Percentiles rank a stretch among this genome's conserved stretches.
These are phyloP conservation scores for Diversispora eburnea DNA, from an alignment of 192 early-diverging fungal species.

Conservation along the genomic window DNA sequence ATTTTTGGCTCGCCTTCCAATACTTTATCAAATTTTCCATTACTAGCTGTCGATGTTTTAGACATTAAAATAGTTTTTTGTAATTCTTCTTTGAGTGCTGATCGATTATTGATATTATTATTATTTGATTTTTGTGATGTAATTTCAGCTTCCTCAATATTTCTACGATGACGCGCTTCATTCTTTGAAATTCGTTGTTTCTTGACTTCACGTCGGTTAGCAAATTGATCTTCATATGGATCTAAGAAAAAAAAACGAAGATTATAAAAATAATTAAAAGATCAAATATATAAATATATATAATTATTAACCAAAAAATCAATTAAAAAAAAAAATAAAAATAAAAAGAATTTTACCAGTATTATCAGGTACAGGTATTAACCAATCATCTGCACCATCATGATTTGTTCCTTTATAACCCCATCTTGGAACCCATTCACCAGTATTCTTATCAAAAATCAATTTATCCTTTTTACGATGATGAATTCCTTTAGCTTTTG, in stretches of 20 bases:
- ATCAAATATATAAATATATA: not conserved
- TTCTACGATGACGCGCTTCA: slow-evolving; percentile 78
- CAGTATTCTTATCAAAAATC: slow-evolving; percentile 78
- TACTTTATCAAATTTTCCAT: slow-evolving; percentile 87
- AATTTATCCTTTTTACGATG: slow-evolving; percentile 76
- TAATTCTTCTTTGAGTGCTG: slow-evolving; percentile 70
- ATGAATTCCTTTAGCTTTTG: slow-evolving; percentile 91
- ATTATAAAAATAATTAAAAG: slow-evolving; percentile 1
- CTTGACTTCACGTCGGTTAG: slow-evolving; percentile 75
- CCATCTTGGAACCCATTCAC: slow-evolving; percentile 84
- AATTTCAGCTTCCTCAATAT: slow-evolving; percentile 75
- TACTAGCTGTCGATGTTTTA: slow-evolving; percentile 81
- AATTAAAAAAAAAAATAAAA: too few species aligned
- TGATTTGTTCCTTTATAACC: slow-evolving; percentile 85
- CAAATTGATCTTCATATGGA: slow-evolving; percentile 85
- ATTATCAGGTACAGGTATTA: slow-evolving; percentile 84
- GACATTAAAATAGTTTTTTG: slow-evolving; percentile 68
- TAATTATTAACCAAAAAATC: not conserved
- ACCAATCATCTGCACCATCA: slow-evolving; percentile 82
- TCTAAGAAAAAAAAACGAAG: slow-evolving; percentile 41
- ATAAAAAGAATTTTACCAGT: slow-evolving; percentile 30
- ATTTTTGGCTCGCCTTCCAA: slow-evolving; percentile 79
- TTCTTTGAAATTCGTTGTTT: slow-evolving; percentile 87
- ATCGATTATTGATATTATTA: slow-evolving; percentile 45
- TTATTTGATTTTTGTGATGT: slow-evolving; percentile 47